Percentiles rank a stretch among this genome's conserved stretches.
Conservation (phyloP, 2,329 filamentous ascomycete genomes). For the Pestalotiopsis sp. region DNA sequence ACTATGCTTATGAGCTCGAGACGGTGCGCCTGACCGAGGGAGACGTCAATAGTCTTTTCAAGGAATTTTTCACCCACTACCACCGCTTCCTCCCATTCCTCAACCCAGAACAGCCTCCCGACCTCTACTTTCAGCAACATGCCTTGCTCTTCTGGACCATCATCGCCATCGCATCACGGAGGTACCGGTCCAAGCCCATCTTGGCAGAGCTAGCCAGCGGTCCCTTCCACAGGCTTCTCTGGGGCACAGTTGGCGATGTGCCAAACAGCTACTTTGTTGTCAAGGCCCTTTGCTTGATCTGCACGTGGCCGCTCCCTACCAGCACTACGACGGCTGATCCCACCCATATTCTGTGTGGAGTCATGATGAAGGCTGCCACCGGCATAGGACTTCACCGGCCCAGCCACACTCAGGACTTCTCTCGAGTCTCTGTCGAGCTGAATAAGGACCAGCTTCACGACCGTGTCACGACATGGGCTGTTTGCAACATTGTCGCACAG, state of each 20-base stretch:
- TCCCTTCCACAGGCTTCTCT: constrained; percentile 71
- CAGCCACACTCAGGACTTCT: constrained; percentile 83
- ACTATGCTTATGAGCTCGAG: constrained; percentile 65
- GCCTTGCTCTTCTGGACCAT: constrained; percentile 86
- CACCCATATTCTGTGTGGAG: constrained; percentile 78
- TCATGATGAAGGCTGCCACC: constrained; percentile 87
- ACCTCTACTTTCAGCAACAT: constrained; percentile 77
- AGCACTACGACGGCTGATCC: constrained; percentile 80
- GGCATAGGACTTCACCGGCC: constrained; percentile 82
- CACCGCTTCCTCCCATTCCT: constrained; percentile 80
- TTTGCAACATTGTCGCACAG: constrained; percentile 83
- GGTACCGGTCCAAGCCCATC: constrained; percentile 67
- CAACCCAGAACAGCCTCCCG: constrained; percentile 66
- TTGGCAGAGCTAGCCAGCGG: constrained; percentile 68
- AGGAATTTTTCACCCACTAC: constrained; percentile 75
- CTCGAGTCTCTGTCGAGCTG: constrained; percentile 72
- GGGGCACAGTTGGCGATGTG: constrained; percentile 76
- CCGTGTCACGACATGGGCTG: constrained; percentile 79
- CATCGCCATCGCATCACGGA: constrained; percentile 73
- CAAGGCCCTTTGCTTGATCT: constrained; percentile 78
- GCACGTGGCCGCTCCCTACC: constrained; percentile 82
- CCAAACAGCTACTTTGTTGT: constrained; percentile 80
- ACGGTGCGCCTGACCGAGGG: constrained; percentile 67
- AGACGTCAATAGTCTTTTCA: constrained; percentile 66
- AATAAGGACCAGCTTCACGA: constrained; percentile 81